These are phyloP conservation scores for Lagerstroemia speciosa DNA, from an alignment of 345 rosid genomes.

Conservation along the genomic window DNA sequence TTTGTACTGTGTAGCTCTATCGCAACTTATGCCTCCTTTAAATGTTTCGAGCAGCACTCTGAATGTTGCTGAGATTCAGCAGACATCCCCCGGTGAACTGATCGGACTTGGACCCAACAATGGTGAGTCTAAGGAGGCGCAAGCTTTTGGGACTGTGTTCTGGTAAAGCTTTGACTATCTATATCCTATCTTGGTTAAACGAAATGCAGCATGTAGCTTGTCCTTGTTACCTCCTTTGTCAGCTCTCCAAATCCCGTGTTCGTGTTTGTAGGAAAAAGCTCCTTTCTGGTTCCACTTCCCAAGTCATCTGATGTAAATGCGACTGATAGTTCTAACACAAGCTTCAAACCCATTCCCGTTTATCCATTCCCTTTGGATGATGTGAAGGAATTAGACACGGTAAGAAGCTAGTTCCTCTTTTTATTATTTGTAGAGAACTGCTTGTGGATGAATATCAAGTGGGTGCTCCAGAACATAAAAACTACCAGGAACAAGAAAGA, in stretches of 20 bases:
- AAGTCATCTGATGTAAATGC: constrained; percentile 34
- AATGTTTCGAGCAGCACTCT: constrained; percentile 14
- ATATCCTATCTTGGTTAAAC: neutral
- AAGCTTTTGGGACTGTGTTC: constrained; percentile 81
- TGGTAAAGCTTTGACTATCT: constrained; percentile 37
- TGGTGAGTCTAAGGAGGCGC: constrained; percentile 94
- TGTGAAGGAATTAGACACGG: constrained; percentile 22
- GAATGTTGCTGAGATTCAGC: constrained; percentile 17
- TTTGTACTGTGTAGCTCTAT: neutral
- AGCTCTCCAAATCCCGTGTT: neutral
- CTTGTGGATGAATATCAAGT: neutral
- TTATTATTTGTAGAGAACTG: neutral
- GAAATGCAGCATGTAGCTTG: neutral
- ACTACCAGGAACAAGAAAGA: neutral
- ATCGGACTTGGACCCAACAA: constrained; percentile 21
- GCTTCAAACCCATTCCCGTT: constrained; percentile 30
- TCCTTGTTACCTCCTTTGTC: neutral
- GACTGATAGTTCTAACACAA: constrained; percentile 27
- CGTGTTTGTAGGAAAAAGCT: constrained; percentile 37
- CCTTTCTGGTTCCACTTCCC: constrained; percentile 48
- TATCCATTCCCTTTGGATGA: constrained; percentile 40
- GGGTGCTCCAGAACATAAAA: neutral
- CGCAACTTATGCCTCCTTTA: neutral
- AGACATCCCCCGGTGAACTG: constrained; percentile 12
- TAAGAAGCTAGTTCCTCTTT: constrained; percentile 14